Base-by-base conservation (phyloP, 2,329 filamentous ascomycete genomes). In the Phialemoniopsis sp. region DNA sequence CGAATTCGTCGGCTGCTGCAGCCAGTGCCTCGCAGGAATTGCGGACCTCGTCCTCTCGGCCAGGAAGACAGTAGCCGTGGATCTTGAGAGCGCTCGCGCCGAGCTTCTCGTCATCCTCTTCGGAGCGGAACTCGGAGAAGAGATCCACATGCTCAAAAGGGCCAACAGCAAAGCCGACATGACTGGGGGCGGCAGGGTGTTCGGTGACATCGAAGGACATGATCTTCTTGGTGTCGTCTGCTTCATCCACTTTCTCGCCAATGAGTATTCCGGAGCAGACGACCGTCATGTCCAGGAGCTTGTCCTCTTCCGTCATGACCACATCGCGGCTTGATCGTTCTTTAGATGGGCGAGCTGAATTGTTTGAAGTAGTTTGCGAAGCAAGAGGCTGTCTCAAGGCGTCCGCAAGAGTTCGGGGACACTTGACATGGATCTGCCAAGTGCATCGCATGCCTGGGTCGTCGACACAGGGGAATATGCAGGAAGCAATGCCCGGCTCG, bases 131-230 rank as follows among this genome's bases (percentile, higher is more conserved):
- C 50, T 91, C 87, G 3, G 88, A 85, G 46, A 72, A 80, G 5
- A 98, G 71, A 55, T 96, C 88, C 38, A 97, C 83, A 50, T 91
- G 85, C 60, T 97, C 89, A 57, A 98, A 98, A 1, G 94, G 93
- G 0, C 94, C 93, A 40, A 97, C 79, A 3, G 89, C 87, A 59
- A 98, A 95, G 5, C 90, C 91, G 47, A 98, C 82, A 57, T 97
- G 91, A 46, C 90, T 86, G 2, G 91, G 85, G 2, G 89, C 80
- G 37, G 85, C 80, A 45, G 82, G 81, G 43, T 78, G 76, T 36
- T 87, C 49, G 3, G 43, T 47, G 13, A 51, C 84, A 40, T 82
- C 80, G 56, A 97, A 98, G 0, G 85, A 87, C 57, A 93, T 87
- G 3, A 88, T 89, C 63, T 95, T 96, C 57, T 89, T 89, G 17